Conservation (phyloP, 2,329 filamentous ascomycete genomes). For the Uncinocarpus reesii region DNA sequence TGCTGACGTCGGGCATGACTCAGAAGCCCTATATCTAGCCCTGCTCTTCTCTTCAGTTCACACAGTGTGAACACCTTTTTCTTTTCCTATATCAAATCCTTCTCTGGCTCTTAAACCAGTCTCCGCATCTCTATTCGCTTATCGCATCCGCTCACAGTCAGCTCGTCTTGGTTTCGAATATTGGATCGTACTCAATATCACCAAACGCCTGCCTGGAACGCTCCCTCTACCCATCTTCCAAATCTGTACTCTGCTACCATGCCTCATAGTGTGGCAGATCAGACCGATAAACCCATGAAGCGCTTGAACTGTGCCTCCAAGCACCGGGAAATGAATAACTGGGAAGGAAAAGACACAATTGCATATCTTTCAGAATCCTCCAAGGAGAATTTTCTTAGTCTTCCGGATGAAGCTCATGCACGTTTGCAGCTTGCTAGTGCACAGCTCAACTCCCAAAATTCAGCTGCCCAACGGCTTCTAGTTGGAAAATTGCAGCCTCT, state of each 20-base stretch:
- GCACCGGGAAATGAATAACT: background rate
- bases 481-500: background rate
- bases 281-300: background rate
- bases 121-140: no score
- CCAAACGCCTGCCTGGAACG: background rate
- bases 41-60: no score
- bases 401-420: conserved; percentile 15
- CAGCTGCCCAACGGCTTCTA: background rate
- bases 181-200: no score
- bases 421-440: conserved; percentile 14
- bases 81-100: background rate
- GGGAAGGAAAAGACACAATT: conserved; percentile 10
- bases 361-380: conserved; percentile 8
- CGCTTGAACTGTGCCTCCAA: background rate
- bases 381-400: conserved; percentile 10
- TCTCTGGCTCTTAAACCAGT: no score
- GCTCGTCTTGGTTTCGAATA: no score
- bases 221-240: no score
- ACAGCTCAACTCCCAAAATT: conserved; percentile 14
- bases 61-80: no score
- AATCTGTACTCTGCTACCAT: background rate
- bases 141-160: no score
- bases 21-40: no score
- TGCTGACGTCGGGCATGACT: no score
- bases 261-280: no score